Conservation (phyloP, 2,329 filamentous ascomycete genomes). For the Clonostachys chloroleuca region DNA sequence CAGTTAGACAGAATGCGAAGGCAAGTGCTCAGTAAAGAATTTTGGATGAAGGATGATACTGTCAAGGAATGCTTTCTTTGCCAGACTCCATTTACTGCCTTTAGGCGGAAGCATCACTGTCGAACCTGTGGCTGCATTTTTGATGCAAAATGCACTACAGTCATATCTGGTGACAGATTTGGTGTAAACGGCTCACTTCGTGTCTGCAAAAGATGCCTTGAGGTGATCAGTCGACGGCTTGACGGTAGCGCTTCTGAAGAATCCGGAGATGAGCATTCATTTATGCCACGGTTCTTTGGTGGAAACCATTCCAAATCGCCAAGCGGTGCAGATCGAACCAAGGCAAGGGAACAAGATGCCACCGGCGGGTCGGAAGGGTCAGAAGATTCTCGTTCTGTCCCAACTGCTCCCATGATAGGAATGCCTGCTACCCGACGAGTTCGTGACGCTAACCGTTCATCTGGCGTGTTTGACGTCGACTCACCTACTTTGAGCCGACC, state of each 20-base stretch:
- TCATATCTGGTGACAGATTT: constrained; percentile 84
- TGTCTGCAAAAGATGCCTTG: constrained; percentile 89
- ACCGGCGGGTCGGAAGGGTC: constrained; percentile 32
- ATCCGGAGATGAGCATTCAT: constrained; percentile 73
- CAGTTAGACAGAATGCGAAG: constrained; percentile 71
- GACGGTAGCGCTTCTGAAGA: constrained; percentile 86
- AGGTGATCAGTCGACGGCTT: constrained; percentile 84
- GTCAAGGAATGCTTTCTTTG: constrained; percentile 97
- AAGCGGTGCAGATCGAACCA: constrained; percentile 17
- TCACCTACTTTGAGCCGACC: constrained; percentile 79
- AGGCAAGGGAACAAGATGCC: constrained; percentile 30
- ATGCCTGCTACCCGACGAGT: constrained; percentile 61
- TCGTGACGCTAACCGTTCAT: constrained; percentile 78
- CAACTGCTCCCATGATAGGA: constrained; percentile 63
- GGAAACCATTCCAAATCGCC: constrained; percentile 40
- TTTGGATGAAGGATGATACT: constrained; percentile 99
- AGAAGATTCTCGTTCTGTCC: constrained; percentile 48
- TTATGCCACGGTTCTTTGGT: constrained; percentile 60
- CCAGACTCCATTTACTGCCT: constrained; percentile 85
- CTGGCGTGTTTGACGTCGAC: constrained; percentile 87
- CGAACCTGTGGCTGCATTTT: constrained; percentile 97
- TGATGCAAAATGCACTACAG: constrained; percentile 89
- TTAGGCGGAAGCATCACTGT: constrained; percentile 94
- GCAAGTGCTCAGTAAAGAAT: constrained; percentile 88
- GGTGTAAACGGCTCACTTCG: constrained; percentile 79